phyloP scores from a whole-genome alignment of 805 yeast genomes.

The Pichia scutulata region DNA sequence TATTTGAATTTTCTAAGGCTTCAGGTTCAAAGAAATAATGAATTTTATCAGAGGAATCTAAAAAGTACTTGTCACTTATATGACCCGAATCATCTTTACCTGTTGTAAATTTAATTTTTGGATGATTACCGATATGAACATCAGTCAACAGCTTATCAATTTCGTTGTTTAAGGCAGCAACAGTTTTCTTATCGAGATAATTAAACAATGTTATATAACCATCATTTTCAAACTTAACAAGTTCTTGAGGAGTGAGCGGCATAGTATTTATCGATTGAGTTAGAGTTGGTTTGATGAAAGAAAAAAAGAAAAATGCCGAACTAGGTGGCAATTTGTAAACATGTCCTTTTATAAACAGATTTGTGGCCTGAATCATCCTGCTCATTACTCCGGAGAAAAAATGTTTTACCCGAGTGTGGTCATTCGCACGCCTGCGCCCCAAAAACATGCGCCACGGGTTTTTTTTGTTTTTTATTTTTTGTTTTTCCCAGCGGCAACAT shows the following conservation, averaged over 20 bases:
- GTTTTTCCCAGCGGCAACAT: neutral
- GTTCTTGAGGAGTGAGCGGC: conserved; percentile 41
- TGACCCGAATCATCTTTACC: conserved; percentile 38
- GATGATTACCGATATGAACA: conserved; percentile 51
- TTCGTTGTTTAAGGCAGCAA: conserved; percentile 33
- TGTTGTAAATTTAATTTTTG: conserved; percentile 65
- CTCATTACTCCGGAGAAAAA: neutral
- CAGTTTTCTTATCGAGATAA: conserved; percentile 40
- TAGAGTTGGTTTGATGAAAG: neutral
- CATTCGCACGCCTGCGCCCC: neutral
- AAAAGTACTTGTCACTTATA: conserved; percentile 66
- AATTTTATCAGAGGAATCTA: conserved; percentile 61
- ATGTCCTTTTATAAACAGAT: neutral
- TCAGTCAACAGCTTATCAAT: conserved; percentile 38
- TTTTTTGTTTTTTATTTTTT: neutral
- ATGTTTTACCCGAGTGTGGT: neutral
- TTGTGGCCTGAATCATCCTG: too few relatives aligned
- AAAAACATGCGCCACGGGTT: neutral
- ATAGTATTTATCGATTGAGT: conserved; percentile 4
- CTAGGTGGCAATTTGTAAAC: neutral
- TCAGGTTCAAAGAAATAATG: conserved; percentile 65
- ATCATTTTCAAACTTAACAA: conserved; percentile 40
- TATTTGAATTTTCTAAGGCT: conserved; percentile 44
- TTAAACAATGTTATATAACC: conserved; percentile 57
- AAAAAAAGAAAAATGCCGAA: neutral